A percentile compares a stretch with the other conserved stretches of the same genome.
Evolutionary conservation across 148 eudicot species (phyloP).

Genomic region (Diospyros kaki): DNA sequence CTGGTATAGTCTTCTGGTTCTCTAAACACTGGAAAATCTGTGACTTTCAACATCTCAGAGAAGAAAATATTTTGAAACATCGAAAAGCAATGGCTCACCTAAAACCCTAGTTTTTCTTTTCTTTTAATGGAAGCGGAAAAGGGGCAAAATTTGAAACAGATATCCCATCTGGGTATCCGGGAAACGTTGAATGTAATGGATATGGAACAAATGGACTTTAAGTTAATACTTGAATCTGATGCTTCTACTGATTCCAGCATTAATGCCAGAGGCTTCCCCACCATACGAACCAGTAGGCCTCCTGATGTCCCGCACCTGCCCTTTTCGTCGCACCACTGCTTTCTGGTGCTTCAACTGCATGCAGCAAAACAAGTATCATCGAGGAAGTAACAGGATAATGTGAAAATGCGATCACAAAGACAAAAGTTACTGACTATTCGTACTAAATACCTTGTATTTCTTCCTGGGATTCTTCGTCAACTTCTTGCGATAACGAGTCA

Average conservation of each 20-base stretch:
- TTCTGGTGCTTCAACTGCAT: slow-evolving; percentile 49
- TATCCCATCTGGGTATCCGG: no score
- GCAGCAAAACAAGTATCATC: neutral
- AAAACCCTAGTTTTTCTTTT: no score
- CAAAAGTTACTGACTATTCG: neutral
- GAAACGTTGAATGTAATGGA: no score
- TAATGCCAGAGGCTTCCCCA: slow-evolving; percentile 74
- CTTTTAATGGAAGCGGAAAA: no score
- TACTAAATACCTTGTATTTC: slow-evolving; percentile 55
- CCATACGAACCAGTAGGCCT: slow-evolving; percentile 46
- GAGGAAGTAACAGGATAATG: neutral
- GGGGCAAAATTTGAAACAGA: no score
- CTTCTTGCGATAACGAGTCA: slow-evolving; percentile 68
- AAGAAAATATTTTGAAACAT: no score
- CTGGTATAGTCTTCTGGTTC: no score
- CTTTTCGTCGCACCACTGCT: slow-evolving; percentile 39
- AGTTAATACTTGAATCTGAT: slow-evolving; percentile 35
- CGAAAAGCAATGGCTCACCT: no score
- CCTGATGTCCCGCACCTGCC: slow-evolving; percentile 61
- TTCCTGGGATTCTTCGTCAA: slow-evolving; percentile 69
- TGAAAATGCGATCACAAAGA: no score
- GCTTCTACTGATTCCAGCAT: slow-evolving; percentile 48
- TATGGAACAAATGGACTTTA: no score
- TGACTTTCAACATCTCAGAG: no score
- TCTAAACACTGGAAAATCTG: no score